Evolutionary conservation across 768 basidiomycete species (phyloP), one percentile per base, ranked within the genome.

Genomic region (Amanita jacksonii): DNA sequence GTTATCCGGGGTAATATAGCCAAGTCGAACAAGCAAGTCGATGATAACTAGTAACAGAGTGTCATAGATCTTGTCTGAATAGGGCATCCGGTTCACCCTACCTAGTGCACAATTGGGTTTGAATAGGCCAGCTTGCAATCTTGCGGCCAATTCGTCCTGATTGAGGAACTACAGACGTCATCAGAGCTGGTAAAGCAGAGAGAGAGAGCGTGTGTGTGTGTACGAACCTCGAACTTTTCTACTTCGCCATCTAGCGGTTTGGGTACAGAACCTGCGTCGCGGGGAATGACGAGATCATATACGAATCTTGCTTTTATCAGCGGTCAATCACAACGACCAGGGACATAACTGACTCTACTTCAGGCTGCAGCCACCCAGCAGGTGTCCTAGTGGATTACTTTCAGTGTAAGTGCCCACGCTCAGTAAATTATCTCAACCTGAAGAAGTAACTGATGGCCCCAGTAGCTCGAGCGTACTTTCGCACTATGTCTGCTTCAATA

Each of bases 21-120:
- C 92, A 47, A 85, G 80, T 1, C 93, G 77, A 39, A 97, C 74
- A 60, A 98, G 73, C 47, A 97, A 81, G 60, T 98, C 93, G 36
- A 98, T 66, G 38, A 97, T 65, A 12, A 92, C 90, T 89, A 36
- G 44, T n/a, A 13, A 33, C 30, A 35, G 24, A n/a, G 4, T 32
- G 36, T n/a, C 22, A 25, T 20, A 20, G 8, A 30, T 28, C 16
- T 22, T 24, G 12, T 35, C 27, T 44, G 51, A 35, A 16, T 19
- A 12, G 10, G 64, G n/a, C n/a, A n/a, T n/a, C n/a, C n/a, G n/a
- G n/a, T n/a, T n/a, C n/a, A n/a, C n/a, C 77, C 41, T 28, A 88
- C 88, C 86, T 3, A 88, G 53, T 3, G 84, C 90, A 52, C 90
- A 96, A 55, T 99, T 98, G 1, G 89, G 74, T 62, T 99, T 99